Evolutionary conservation across 192 early-diverging fungal genomes (phyloP), one percentile per base, ranked within the genome.

Genomic region (Coemansia umbellata): DNA sequence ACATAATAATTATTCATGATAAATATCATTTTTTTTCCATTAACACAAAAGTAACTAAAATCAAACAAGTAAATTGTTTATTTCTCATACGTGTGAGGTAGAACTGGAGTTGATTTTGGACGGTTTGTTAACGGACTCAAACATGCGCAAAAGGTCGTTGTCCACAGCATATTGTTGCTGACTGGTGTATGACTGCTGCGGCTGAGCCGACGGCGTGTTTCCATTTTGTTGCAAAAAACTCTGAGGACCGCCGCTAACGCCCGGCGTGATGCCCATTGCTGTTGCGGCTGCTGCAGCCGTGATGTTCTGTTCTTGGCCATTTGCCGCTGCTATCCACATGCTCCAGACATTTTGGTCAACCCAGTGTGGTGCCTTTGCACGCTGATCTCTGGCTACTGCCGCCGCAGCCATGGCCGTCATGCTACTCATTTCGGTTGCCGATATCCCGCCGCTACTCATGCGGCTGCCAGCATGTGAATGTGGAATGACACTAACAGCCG

Each of bases 261-360:
- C 73, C 9, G 73, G 73, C 19, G 73, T 76, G 32, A 76, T 61
- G 9, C 73, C 73, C 73, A 76, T 76, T 0, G 73, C 73, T 4
- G 73, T 76, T 1, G 73, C 73, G 5, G 57, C 45, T 0, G 73
- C 73, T 8, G 44, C 55, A 0, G 66, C 62, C 0, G 66, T 55
- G 2, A 66, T 39, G 35, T 60, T 55, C 43, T 22, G 21, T 0
- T 17, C 31, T 5, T 76, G 57, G 6, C 73, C 73, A 28, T 76
- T 69, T 2, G 73, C 73, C 4, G 73, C 73, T 10, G 66, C 73
- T 24, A 76, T 76, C 73, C 73, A 76, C 52, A 53, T 58, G 14
- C 66, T 68, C 66, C 66, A 69, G 23, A 56, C 18, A 7, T 33
- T 43, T 1, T 53, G 58, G 31, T 76, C 66, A 0, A 76, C 55